Evolutionary conservation across 208 protist species (phyloP), one percentile per base, ranked within the genome.

Genomic region (Trypanosoma lewisi): DNA sequence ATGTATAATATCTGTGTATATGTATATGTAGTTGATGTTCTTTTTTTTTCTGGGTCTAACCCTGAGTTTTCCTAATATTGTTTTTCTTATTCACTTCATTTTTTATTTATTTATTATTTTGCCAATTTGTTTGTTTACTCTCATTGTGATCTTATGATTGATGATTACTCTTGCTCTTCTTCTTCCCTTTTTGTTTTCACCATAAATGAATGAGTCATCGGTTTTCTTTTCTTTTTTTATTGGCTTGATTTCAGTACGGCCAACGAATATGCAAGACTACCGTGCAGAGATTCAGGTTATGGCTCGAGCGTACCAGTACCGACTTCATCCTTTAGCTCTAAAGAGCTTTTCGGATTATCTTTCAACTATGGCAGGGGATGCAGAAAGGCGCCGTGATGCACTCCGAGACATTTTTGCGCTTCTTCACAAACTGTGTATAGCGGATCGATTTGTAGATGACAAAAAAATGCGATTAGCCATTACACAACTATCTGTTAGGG

Each of bases 281-380:
- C 73, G 74, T 28, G 45, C 49, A 8, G 74, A 87, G n/a, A 88
- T 95, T 63, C 79, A 83, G 57, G 39, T 67, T 23, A 75, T 89
- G 28, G 89, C 89, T 8, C 58, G 80, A 34, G 83, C 80, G 11
- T 75, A 89, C 64, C 81, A 93, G 67, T 95, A 87, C 53, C 67
- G 80, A 14, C 59, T 95, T 45, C 83, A 93, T 61, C 89, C 89
- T 1, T 75, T 77, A n/a, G 89, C 89, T 0, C 55, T 95, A 17
- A 82, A 83, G 39, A 64, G 78, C 0, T 67, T 93, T 17, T 77
- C 74, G 11, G 75, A 85, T 27, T 88, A 87, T 63, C 34, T 93
- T 17, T 65, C 45, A 48, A 77, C 70, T 31, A 56, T 78, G 14
- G 69, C 65, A n/a, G 60, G 55, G 12, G 73, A 77, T 45, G 64